Percentiles rank a stretch among this genome's conserved stretches.
Conservation (phyloP, 257 asterid genomes). For the Echites panduratus region DNA sequence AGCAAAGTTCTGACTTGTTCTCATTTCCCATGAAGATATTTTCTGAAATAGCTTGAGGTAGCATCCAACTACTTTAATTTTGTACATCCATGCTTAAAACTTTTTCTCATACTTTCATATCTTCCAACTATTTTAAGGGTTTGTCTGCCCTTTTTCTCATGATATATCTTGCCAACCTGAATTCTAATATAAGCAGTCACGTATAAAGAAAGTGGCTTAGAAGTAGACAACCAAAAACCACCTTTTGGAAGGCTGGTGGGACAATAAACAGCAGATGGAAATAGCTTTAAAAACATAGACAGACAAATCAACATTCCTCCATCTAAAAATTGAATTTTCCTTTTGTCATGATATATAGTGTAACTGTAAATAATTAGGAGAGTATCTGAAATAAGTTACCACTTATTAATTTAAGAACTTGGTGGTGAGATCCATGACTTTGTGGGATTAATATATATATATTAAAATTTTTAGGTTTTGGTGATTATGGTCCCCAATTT, state of each 20-base stretch:
- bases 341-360: background rate
- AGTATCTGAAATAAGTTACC: background rate
- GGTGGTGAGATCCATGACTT: background rate
- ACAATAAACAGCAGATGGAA: background rate
- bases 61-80: background rate
- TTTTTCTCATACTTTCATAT: background rate
- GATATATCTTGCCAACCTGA: background rate
- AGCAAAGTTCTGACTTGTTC: background rate
- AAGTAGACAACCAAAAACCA: background rate
- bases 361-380: too few relatives aligned
- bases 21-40: background rate
- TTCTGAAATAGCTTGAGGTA: background rate
- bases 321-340: background rate
- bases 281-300: background rate
- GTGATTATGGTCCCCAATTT: too few relatives aligned
- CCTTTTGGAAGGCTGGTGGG: background rate
- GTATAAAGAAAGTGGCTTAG: background rate
- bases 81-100: background rate
- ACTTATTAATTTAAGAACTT: background rate
- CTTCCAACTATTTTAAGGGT: background rate
- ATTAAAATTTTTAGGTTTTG: too few relatives aligned
- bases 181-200: background rate
- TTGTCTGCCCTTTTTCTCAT: background rate
- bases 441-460: background rate
- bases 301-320: background rate